Percentiles rank a stretch among this genome's conserved stretches.
Conservation (phyloP, 306 rosid species). For the Elaeagnus macrophylla region DNA sequence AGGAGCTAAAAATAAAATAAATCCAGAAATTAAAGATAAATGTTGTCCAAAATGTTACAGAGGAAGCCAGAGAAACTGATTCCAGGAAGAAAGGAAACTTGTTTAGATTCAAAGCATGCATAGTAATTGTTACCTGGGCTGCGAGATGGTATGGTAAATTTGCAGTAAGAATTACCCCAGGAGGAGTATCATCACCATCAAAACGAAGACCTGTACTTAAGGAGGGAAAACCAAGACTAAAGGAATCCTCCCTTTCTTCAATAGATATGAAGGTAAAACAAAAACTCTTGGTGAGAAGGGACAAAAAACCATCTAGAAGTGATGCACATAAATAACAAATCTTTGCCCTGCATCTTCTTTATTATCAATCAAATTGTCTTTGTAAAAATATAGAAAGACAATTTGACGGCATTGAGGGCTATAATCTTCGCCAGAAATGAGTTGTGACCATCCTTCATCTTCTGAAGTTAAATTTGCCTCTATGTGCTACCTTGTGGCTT, state of each 20-base stretch:
- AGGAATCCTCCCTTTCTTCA: constrained; percentile 58
- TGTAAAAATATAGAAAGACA: no score
- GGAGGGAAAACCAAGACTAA: constrained; percentile 84
- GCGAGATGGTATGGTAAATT: constrained; percentile 86
- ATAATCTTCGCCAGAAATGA: constrained; percentile 40
- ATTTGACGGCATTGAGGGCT: no score
- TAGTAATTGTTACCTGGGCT: constrained; percentile 52
- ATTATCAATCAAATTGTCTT: constrained; percentile 32
- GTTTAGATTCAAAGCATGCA: constrained; percentile 18
- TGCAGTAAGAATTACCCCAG: constrained; percentile 84
- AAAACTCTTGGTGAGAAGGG: constrained; percentile 88
- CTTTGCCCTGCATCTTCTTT: constrained; percentile 43
- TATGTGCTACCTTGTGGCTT: constrained; percentile 23
- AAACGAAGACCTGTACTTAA: constrained; percentile 60
- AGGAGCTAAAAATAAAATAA: constrained; percentile 2
- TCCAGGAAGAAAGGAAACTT: constrained; percentile 11
- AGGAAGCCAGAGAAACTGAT: constrained; percentile 3
- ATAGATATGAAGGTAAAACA: constrained; percentile 83
- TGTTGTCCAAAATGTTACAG: background rate
- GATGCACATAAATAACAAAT: constrained; percentile 68
- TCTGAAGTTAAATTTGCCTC: constrained; percentile 27
- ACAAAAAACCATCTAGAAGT: constrained; percentile 79
- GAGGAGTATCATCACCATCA: constrained; percentile 77
- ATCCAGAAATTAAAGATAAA: constrained; percentile 2
- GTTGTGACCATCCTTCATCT: constrained; percentile 46